phyloP scores from a whole-genome alignment of 176 grass and related monocot species.

The Ampelocalamus luodianensis region DNA sequence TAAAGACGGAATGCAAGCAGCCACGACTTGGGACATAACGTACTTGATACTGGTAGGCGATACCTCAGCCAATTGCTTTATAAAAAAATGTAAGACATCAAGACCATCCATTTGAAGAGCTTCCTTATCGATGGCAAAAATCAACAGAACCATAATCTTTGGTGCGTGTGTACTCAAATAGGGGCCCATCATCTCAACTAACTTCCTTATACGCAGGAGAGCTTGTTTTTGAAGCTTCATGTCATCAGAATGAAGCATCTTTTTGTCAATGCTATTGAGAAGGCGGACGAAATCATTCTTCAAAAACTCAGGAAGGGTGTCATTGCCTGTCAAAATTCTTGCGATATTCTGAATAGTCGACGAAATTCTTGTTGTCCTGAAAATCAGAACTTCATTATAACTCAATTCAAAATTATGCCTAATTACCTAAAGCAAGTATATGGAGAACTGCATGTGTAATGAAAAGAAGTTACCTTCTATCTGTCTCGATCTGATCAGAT shows the following conservation, averaged over 20 bases:
- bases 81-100: conserved; percentile 80
- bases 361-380: conserved; percentile 77
- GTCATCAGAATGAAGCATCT: conserved; percentile 87
- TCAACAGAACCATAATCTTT: conserved; percentile 98
- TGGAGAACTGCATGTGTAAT: conserved; percentile 1
- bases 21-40: conserved; percentile 94
- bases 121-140: conserved; percentile 91
- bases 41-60: conserved; percentile 90
- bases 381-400: conserved; percentile 30
- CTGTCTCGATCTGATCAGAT: conserved; percentile 61
- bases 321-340: conserved; percentile 76
- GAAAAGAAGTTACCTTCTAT: conserved; percentile 63
- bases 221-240: conserved; percentile 74
- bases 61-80: conserved; percentile 76
- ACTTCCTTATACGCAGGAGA: conserved; percentile 78
- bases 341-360: conserved; percentile 76
- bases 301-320: conserved; percentile 85
- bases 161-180: conserved; percentile 88
- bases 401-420: conserved; percentile 31
- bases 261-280: conserved; percentile 88
- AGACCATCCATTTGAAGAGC: conserved; percentile 80
- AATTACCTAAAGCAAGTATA: conserved; percentile 18
- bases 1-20: conserved; percentile 87
- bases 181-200: conserved; percentile 97
- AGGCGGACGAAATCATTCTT: conserved; percentile 98